Evolutionary conservation across 2,329 filamentous ascomycete species (phyloP), one percentile per base, ranked within the genome.

Genomic region (Colletotrichum chrysophilum): DNA sequence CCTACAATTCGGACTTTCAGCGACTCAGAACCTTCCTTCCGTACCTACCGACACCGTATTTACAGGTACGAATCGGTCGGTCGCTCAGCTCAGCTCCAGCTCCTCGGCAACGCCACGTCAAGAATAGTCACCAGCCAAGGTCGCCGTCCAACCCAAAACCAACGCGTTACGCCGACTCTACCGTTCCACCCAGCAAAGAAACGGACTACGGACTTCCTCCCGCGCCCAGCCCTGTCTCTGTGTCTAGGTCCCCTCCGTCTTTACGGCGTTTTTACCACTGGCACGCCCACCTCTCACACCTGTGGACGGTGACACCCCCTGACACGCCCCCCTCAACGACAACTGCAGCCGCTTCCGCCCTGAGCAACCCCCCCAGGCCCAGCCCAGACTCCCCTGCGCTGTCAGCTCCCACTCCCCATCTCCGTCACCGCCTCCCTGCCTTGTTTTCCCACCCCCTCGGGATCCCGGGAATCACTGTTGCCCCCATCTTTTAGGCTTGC

Each of bases 391-490:
- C 64, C 61, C 64, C 66, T 67, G 66, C 67, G 36, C 61, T 64
- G 66, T 66, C 71, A 74, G 71, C 69, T 32, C 43, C 43, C 43
- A 48, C 43, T 34, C 64, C 36, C 69, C 73, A 68, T 75, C 58
- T 65, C 70, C 66, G 71, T 76, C 74, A 76, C 74, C 74, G 74
- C 74, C 73, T 76, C 74, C 74, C 74, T 76, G 74, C 65, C 70
- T 74, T 74, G 70, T 74, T 76, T 76, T 74, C 74, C 60, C 74
- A 76, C 65, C 69, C 68, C 74, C 70, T 74, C 70, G 74, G 70
- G 58, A 76, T 66, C 65, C 74, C 65, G 71, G 70, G 66, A 74
- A 61, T 26, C 38, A 55, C 70, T 65, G 69, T 72, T 72, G 58
- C 74, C 70, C 66, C 74, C 74, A 76, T 28, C 21, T 74, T 76